Conservation (phyloP, 2,329 filamentous ascomycete genomes). For the Pseudocercospora eumusae region DNA sequence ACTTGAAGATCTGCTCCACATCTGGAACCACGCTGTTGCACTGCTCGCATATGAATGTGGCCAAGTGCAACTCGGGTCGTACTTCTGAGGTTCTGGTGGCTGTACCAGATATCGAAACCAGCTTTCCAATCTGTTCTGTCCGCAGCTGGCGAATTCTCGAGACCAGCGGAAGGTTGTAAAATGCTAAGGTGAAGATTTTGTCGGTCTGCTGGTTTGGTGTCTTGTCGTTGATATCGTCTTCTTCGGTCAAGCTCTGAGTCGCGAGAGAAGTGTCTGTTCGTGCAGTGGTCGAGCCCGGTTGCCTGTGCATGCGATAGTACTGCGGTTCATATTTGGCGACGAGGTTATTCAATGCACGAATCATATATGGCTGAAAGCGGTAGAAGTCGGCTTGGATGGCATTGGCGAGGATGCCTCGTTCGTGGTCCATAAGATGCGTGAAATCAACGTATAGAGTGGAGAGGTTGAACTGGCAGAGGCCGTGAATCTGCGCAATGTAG, state of each 20-base stretch:
- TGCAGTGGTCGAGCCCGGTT: constrained; percentile 73
- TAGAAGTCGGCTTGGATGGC: constrained; percentile 91
- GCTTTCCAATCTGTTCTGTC: constrained; percentile 85
- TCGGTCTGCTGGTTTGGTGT: constrained; percentile 94
- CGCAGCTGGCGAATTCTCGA: constrained; percentile 83
- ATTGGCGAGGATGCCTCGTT: constrained; percentile 78
- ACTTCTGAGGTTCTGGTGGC: constrained; percentile 97
- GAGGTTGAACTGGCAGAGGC: constrained; percentile 71
- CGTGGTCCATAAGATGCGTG: constrained; percentile 75
- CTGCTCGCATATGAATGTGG: constrained; percentile 86
- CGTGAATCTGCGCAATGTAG: constrained; percentile 81
- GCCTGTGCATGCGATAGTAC: constrained; percentile 90
- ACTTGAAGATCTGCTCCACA: constrained; percentile 95
- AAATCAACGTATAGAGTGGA: constrained; percentile 87
- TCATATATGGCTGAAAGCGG: constrained; percentile 89
- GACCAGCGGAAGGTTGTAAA: constrained; percentile 88
- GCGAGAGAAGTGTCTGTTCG: constrained; percentile 61
- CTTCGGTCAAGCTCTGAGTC: constrained; percentile 61
- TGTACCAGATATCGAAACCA: constrained; percentile 94
- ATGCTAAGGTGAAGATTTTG: constrained; percentile 89
- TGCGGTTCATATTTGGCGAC: constrained; percentile 92
- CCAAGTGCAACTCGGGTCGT: constrained; percentile 85
- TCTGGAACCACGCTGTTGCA: constrained; percentile 85
- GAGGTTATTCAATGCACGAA: constrained; percentile 83
- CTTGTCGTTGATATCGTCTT: constrained; percentile 63